Conservation (phyloP, 768 basidiomycete genomes). For the Fistulinella prunicolor region DNA sequence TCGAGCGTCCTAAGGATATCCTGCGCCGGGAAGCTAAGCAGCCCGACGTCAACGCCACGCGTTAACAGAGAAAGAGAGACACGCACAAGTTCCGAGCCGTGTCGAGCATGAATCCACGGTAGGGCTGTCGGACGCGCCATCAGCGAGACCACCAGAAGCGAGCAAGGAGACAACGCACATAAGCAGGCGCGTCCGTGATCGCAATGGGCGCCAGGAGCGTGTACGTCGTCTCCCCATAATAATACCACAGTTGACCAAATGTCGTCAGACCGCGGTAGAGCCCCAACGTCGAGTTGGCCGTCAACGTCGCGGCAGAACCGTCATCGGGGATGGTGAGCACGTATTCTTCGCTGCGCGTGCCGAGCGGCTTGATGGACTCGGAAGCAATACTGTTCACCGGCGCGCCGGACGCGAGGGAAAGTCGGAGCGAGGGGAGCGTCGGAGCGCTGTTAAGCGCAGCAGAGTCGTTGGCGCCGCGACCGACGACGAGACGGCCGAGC, state of each 20-base stretch:
- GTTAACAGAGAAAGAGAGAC: background rate
- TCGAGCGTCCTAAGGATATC: slow-evolving; percentile 46
- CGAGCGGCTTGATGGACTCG: slow-evolving; percentile 36
- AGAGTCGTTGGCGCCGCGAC: slow-evolving; percentile 35
- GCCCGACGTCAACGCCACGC: background rate
- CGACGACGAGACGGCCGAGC: slow-evolving; percentile 40
- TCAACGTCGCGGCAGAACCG: slow-evolving; percentile 36
- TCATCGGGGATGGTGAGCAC: slow-evolving; percentile 37
- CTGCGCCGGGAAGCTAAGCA: slow-evolving; percentile 35
- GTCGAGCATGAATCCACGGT: slow-evolving; percentile 44
- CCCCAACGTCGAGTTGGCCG: slow-evolving; percentile 47
- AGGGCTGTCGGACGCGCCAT: slow-evolving; percentile 24
- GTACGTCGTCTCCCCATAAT: slow-evolving; percentile 33
- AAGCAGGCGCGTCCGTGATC: slow-evolving; percentile 48
- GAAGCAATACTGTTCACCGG: slow-evolving; percentile 29
- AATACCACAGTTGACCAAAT: slow-evolving; percentile 54
- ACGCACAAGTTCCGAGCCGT: slow-evolving; percentile 44
- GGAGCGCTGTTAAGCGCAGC: slow-evolving; percentile 25
- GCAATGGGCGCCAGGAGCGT: slow-evolving; percentile 38
- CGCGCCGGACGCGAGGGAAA: slow-evolving; percentile 23
- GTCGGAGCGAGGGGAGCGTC: slow-evolving; percentile 24
- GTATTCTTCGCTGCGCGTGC: slow-evolving; percentile 45
- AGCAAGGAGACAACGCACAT: slow-evolving; percentile 25
- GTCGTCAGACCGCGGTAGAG: slow-evolving; percentile 53
- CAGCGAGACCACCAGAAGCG: slow-evolving; percentile 1